Conservation (phyloP, 345 rosid species). For the Geranium rotundifolium region DNA sequence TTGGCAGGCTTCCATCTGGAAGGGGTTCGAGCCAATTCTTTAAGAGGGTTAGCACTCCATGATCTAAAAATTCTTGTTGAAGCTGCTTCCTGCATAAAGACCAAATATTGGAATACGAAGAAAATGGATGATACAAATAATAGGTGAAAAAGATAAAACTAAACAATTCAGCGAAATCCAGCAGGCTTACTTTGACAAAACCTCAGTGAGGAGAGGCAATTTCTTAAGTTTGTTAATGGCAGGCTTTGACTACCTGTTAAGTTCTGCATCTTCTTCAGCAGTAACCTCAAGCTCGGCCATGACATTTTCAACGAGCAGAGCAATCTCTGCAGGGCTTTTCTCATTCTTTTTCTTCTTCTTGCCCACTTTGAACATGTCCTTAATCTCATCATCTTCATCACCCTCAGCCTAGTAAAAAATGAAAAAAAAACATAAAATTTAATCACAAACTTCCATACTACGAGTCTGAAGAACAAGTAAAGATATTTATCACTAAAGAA, state of each 20-base stretch:
- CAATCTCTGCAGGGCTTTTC: conserved; percentile 87
- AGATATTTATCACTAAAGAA: too few relatives aligned
- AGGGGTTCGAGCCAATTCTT: conserved; percentile 99
- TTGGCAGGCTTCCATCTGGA: conserved; percentile 97
- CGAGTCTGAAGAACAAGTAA: too few relatives aligned
- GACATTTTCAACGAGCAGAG: conserved; percentile 76
- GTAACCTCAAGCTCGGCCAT: conserved; percentile 97
- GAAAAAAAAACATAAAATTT: neutral
- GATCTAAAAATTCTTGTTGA: conserved; percentile 89
- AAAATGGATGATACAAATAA: neutral
- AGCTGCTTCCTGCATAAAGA: conserved; percentile 74
- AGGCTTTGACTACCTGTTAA: conserved; percentile 75
- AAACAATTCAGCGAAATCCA: neutral
- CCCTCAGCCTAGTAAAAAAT: conserved; percentile 61
- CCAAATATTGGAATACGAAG: neutral
- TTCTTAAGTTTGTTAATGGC: conserved; percentile 89
- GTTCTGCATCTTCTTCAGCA: conserved; percentile 88
- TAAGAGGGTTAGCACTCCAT: conserved; percentile 75
- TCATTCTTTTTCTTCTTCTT: conserved; percentile 77
- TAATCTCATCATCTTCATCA: conserved; percentile 81
- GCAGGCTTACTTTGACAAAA: conserved; percentile 77
- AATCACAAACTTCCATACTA: conserved; percentile 1
- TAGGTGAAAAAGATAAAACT: neutral
- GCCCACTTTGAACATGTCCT: conserved; percentile 74
- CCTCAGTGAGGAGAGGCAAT: conserved; percentile 78